Evolutionary conservation across 768 basidiomycete genomes (phyloP).

Genomic region (Tulasnella sp.): DNA sequence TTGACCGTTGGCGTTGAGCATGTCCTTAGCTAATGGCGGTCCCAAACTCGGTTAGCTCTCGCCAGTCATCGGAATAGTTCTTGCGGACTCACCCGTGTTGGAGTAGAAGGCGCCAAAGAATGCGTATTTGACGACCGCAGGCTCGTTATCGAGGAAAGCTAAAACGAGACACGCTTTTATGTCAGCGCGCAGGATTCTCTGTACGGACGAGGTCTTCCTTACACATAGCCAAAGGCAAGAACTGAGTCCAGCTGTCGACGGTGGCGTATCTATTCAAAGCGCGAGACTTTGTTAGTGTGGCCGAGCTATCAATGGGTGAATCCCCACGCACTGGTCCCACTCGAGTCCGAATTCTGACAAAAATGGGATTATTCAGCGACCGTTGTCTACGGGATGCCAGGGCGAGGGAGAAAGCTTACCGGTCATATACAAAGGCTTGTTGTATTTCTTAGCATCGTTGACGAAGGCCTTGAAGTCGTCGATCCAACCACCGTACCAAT

Average conservation of each 20-base stretch:
- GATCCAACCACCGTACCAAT: slow-evolving; percentile 32
- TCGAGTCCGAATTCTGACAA: slow-evolving; percentile 18
- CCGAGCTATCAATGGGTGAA: not conserved
- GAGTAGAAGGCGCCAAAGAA: slow-evolving; percentile 27
- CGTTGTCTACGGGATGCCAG: too few relatives aligned
- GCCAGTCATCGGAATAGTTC: not conserved
- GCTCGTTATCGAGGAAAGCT: slow-evolving; percentile 19
- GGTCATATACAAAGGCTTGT: slow-evolving; percentile 12
- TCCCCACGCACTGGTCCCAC: slow-evolving; percentile 11
- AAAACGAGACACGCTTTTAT: not conserved
- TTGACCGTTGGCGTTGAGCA: slow-evolving; percentile 25
- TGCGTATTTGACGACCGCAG: slow-evolving; percentile 22
- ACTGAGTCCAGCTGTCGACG: not conserved
- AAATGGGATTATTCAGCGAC: not conserved
- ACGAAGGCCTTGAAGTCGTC: slow-evolving; percentile 22
- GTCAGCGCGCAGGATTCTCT: not conserved
- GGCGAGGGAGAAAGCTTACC: not conserved
- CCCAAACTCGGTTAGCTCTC: not conserved
- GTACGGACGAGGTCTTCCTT: not conserved
- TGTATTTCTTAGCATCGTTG: slow-evolving; percentile 16
- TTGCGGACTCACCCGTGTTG: not conserved
- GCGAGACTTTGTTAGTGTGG: not conserved
- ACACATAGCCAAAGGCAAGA: slow-evolving; percentile 22
- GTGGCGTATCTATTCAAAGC: slow-evolving; percentile 7
- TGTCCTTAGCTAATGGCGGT: slow-evolving; percentile 20